A percentile compares a stretch with the other conserved stretches of the same genome.
phyloP scores from a whole-genome alignment of 73 alveolate genomes.

The Tetrahymena thermophila region DNA sequence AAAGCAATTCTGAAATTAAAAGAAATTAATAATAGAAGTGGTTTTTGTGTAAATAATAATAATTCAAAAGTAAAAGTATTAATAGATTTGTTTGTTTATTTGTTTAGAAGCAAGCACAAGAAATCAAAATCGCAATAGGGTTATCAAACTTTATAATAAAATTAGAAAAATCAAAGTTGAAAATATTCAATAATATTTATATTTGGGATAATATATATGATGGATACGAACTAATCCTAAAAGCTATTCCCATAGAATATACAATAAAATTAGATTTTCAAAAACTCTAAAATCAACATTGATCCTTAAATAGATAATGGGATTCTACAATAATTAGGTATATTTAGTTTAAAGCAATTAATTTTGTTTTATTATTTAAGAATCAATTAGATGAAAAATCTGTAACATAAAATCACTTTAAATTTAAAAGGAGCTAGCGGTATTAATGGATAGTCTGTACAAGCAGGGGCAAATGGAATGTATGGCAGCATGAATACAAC shows the following conservation, averaged over 20 bases:
- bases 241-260: not conserved
- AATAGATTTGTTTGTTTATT: not conserved
- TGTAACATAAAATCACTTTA: not conserved
- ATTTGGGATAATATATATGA: not conserved
- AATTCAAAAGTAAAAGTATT: not conserved
- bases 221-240: not conserved
- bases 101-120: not conserved
- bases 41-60: not conserved
- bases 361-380: no score
- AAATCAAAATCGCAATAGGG: not conserved
- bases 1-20: not conserved
- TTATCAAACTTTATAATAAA: not conserved
- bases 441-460: not conserved
- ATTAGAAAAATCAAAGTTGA: not conserved
- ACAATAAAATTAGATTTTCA: not conserved
- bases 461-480: not conserved
- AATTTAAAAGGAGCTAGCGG: not conserved
- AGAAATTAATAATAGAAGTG: not conserved
- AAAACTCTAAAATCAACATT: not conserved
- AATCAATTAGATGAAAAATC: not conserved
- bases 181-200: no score
- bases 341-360: not conserved
- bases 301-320: not conserved
- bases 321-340: not conserved
- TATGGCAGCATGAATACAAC: not conserved